Evolutionary conservation across 495 filamentous ascomycete species (phyloP), one percentile per base, ranked within the genome.

Genomic region (Aspergillus wentii): DNA sequence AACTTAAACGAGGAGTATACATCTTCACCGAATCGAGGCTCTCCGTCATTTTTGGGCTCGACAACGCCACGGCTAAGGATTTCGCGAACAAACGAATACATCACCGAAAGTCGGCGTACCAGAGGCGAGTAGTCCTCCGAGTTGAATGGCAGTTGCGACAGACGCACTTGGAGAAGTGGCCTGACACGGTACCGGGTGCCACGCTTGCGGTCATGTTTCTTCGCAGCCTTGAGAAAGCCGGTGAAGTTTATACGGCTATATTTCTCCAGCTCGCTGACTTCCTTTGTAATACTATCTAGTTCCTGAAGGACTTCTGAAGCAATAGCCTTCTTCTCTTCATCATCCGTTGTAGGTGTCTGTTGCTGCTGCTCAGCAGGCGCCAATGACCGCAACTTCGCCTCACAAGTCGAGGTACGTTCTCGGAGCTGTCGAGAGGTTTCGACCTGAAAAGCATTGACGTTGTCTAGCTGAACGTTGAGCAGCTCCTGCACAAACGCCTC

Each of bases 161-260:
- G 61, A 44, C 86, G 85, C 41, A 96, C 83, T 56, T 95, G 85
- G 53, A 96, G 74, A 64, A 97, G 75, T 15, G 92, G 88, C 40
- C 86, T 79, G 36, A 98, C 86, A 52, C 83, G 87, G 63, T 95
- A 96, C 8, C 65, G 74, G 54, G 61, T 78, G 34, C 83, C 89
- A 32, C 88, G 80, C 59, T 86, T 91, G 32, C 92, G 82, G 55
- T 98, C 92, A 64, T 98, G 92, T 60, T 98, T 98, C 76, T 98
- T 98, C 17, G 85, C 88, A 17, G 94, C 94, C 69, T 98, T 98
- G 48, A 96, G 74, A 57, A 97, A 95, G 20, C 89, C 94, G 8
- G 94, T 95, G 61, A 94, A 98, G 61, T 98, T 98, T 62, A 95
- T 82, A 17, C 84, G 86, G 56, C 86, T 92, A 63, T 90, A 98